Evolutionary conservation across 1,284 basidiomycete species (phyloP).

Genomic region (Thelephora terrestris): DNA sequence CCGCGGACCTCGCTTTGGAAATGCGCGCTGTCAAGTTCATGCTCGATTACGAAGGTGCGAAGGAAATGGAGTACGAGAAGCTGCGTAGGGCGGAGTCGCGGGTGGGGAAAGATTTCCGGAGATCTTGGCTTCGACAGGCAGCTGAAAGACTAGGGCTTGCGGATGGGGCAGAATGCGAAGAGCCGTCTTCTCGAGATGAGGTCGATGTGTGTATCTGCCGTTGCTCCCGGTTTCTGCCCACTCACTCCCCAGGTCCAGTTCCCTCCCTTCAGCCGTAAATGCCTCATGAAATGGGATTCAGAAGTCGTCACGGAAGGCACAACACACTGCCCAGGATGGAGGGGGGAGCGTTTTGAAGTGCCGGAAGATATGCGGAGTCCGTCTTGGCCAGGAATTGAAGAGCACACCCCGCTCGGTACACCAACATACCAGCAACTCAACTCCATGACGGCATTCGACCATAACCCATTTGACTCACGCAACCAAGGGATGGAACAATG

Average conservation of each 20-base stretch:
- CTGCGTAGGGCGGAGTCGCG: constrained; percentile 8
- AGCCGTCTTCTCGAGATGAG: not conserved
- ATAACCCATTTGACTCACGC: not conserved
- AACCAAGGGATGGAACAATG: not conserved
- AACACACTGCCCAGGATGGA: not conserved
- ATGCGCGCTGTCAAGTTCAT: constrained; percentile 46
- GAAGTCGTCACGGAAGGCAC: not conserved
- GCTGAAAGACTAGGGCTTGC: not conserved
- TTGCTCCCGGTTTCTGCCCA: not conserved
- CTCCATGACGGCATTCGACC: not conserved
- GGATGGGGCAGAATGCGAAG: not conserved
- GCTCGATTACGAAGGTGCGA: constrained; percentile 28
- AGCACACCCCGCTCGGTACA: not conserved
- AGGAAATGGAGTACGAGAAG: constrained; percentile 14
- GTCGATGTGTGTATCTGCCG: not conserved
- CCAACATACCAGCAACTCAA: not conserved
- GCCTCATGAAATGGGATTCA: not conserved
- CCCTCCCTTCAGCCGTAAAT: not conserved
- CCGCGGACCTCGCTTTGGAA: constrained; percentile 36
- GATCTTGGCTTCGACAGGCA: not conserved
- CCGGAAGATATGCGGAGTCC: not conserved
- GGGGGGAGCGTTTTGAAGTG: not conserved
- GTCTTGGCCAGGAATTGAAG: not conserved
- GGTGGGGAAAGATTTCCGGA: not conserved
- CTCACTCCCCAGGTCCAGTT: not conserved